Evolutionary conservation across 2,329 filamentous ascomycete genomes (phyloP), one percentile per base, ranked within the genome.

Genomic region (Cladorrhinum sp.): DNA sequence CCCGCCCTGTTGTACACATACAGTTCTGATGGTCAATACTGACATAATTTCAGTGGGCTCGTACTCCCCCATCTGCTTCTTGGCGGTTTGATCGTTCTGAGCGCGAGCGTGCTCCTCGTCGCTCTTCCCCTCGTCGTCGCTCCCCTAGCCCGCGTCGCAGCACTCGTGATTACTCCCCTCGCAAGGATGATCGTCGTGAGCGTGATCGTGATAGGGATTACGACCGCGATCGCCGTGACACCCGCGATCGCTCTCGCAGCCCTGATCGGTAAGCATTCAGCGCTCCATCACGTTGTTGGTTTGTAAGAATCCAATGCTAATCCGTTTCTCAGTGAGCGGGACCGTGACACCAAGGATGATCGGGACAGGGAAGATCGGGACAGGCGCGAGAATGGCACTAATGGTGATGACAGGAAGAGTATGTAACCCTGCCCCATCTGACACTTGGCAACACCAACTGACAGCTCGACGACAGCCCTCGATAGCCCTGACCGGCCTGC

Each of bases 51-150:
- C 66, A 99, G 95, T 99, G 95, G 95, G 95, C 95, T 71, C 91
- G 95, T 71, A 99, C 95, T 72, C 95, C 95, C 71, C 95, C 95
- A 55, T 98, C 95, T 68, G 95, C 95, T 57, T 98, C 93, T 28
- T 99, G 95, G 95, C 91, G 95, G 64, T 99, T 99, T 74, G 95
- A 89, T 63, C 84, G 86, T 68, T 73, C 77, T 65, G 73, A 74
- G 30, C 77, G 79, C 52, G 78, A 75, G 48, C 76, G 79, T 66
- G 75, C 73, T 23, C 71, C 73, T 62, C 81, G 80, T 66, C 82
- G 77, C 66, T 74, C 85, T 57, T 86, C 86, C 68, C 86, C 86
- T 66, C 86, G 86, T 53, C 73, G 74, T 68, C 89, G 91, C 63
- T 90, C 91, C 64, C 90, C 90, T 60, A 90, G 88, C 65, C 91